Conservation (phyloP, 352 stramenopile genomes). For the Phytophthora meadii region DNA sequence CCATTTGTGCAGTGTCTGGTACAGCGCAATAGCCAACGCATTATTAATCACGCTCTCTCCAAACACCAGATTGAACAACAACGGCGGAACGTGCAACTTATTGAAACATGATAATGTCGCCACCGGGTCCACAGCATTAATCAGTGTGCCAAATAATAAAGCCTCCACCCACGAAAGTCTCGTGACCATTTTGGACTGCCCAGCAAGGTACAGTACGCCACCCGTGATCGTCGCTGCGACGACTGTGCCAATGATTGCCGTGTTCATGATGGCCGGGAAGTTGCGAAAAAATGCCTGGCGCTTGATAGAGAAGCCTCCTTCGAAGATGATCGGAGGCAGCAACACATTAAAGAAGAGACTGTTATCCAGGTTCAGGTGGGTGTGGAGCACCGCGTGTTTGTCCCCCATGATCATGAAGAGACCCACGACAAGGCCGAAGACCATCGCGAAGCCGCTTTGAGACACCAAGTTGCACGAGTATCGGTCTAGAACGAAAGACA, state of each 20-base stretch:
- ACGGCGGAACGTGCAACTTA: slow-evolving; percentile 81
- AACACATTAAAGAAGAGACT: slow-evolving; percentile 89
- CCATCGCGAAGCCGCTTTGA: slow-evolving; percentile 83
- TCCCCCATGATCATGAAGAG: slow-evolving; percentile 71
- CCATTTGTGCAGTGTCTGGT: slow-evolving; percentile 93
- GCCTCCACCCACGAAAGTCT: slow-evolving; percentile 90
- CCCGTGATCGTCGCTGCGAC: slow-evolving; percentile 81
- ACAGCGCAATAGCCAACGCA: slow-evolving; percentile 93
- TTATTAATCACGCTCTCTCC: slow-evolving; percentile 97
- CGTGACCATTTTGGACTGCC: slow-evolving; percentile 64
- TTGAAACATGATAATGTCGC: slow-evolving; percentile 94
- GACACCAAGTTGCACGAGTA: slow-evolving; percentile 86
- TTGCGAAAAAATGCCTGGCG: slow-evolving; percentile 88
- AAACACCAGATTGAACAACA: slow-evolving; percentile 96
- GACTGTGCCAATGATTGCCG: slow-evolving; percentile 77
- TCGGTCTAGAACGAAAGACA: slow-evolving; percentile 85
- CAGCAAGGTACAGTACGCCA: slow-evolving; percentile 73
- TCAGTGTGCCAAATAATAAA: slow-evolving; percentile 92
- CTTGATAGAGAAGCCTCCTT: slow-evolving; percentile 89
- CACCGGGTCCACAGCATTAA: slow-evolving; percentile 95
- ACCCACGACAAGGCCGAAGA: slow-evolving; percentile 77
- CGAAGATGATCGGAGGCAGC: slow-evolving; percentile 88
- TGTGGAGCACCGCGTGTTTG: slow-evolving; percentile 65
- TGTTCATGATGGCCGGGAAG: slow-evolving; percentile 88
- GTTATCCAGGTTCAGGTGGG: slow-evolving; percentile 86